phyloP scores from a whole-genome alignment of 768 basidiomycete species.

The Termitomyces sp. region DNA sequence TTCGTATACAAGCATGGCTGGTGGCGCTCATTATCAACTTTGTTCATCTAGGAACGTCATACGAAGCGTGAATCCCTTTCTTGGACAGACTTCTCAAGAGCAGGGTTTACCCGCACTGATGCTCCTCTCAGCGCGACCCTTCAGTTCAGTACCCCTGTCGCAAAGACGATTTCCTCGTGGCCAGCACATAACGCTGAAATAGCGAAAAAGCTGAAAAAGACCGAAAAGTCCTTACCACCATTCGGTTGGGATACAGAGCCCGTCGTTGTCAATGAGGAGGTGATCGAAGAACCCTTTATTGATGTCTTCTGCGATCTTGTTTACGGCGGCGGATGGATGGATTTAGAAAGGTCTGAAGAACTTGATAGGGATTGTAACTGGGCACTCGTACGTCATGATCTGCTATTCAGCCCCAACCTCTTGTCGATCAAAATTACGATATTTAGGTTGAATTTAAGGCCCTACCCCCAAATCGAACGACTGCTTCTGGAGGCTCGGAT shows the following conservation, averaged over 20 bases:
- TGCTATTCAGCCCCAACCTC: not conserved
- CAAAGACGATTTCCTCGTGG: conserved; percentile 60
- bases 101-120: conserved; percentile 81
- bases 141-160: conserved; percentile 61
- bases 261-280: conserved; percentile 69
- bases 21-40: not conserved
- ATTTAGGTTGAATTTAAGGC: conserved; percentile 85
- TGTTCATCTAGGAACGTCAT: conserved; percentile 45
- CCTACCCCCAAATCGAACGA: conserved; percentile 42
- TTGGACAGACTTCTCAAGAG: conserved; percentile 86
- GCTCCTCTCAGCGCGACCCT: conserved; percentile 76
- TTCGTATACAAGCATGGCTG: not conserved
- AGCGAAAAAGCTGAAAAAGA: conserved; percentile 77
- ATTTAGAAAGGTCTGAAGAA: conserved; percentile 67
- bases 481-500: conserved; percentile 41
- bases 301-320: conserved; percentile 83
- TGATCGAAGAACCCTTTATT: conserved; percentile 88
- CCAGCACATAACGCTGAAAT: conserved; percentile 72
- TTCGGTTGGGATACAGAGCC: conserved; percentile 95
- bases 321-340: conserved; percentile 84
- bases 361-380: conserved; percentile 87
- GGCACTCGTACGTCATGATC: conserved; percentile 68
- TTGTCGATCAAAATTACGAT: not conserved
- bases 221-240: conserved; percentile 72
- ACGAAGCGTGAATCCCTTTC: conserved; percentile 81